Evolutionary conservation across 2,329 filamentous ascomycete genomes (phyloP), one percentile per base, ranked within the genome.

Genomic region (Cladophialophora yegresii): DNA sequence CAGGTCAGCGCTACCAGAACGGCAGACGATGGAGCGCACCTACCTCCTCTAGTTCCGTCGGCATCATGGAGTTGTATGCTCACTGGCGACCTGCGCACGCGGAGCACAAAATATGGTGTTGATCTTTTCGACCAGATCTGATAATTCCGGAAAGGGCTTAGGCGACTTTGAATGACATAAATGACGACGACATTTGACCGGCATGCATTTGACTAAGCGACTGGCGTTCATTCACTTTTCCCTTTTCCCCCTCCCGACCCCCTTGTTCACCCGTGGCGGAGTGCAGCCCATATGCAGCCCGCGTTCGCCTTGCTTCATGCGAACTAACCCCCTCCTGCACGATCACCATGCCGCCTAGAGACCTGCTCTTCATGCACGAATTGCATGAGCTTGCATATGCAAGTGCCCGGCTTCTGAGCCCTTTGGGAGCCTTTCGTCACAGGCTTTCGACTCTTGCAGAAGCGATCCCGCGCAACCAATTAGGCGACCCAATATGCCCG

Each of bases 1-100:
- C 33, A 45, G 20, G 8, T 43, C 28, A 54, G 53, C n/a, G 40
- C 3, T 20, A 16, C 12, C 0, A 22, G 28, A n/a, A 3, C 1
- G 23, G 9, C n/a, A 33, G 53, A 12, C 10, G 26, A 4, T 10
- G 32, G 47, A 8, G 30, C 23, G 7, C n/a, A 66, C 74, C 49
- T 80, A 91, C 89, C 79, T 92, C 89, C 80, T 92, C 89, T 51
- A 92, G 77, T 80, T 92, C 89, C 50, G 88, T 88, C 60, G 89
- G 85, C 90, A 93, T 92, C 33, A 69, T 83, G 66, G 22, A 51
- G 47, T 50, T 51, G 20, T 51, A 43, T n/a, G 10, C 36, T 43
- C 36, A 43, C 13, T 16, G 36, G 36, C 36, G 36, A 43, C 36
- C 36, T 43, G 36, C 36, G 36, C 36, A 43, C 13, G 7, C 16